phyloP scores from a whole-genome alignment of 2,329 filamentous ascomycete genomes.

The Cryphonectria parasitica region DNA sequence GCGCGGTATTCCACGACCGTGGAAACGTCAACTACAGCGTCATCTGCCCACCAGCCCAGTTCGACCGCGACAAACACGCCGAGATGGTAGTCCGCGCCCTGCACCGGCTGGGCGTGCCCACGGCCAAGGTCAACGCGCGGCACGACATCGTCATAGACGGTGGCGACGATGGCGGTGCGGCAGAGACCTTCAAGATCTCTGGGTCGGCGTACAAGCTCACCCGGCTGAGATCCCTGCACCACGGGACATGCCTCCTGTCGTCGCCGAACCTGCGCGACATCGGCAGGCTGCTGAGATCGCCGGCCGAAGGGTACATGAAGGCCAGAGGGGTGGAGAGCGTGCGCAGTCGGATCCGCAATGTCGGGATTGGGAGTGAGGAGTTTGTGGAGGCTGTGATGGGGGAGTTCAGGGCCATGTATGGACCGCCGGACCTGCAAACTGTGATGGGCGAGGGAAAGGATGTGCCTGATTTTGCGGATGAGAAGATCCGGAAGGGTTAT shows the following conservation, averaged over 20 bases:
- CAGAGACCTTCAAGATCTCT: slow-evolving; percentile 73
- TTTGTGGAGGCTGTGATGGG: slow-evolving; percentile 61
- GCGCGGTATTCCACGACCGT: slow-evolving; percentile 89
- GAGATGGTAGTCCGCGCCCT: slow-evolving; percentile 92
- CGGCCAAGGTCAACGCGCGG: slow-evolving; percentile 79
- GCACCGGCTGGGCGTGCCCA: slow-evolving; percentile 56
- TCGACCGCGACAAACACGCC: slow-evolving; percentile 85
- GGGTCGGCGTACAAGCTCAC: slow-evolving; percentile 96
- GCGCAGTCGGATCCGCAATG: slow-evolving; percentile 80
- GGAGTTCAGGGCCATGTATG: slow-evolving; percentile 73
- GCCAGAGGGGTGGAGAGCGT: slow-evolving; percentile 91
- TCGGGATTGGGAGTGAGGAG: slow-evolving; percentile 55
- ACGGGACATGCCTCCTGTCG: slow-evolving; percentile 84
- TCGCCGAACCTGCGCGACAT: slow-evolving; percentile 76
- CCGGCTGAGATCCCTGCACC: slow-evolving; percentile 78
- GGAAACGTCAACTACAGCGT: slow-evolving; percentile 97
- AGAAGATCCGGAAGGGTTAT: slow-evolving; percentile 62
- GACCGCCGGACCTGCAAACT: slow-evolving; percentile 40
- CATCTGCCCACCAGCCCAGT: slow-evolving; percentile 75
- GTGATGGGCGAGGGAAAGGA: slow-evolving; percentile 53
- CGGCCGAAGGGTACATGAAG: slow-evolving; percentile 74
- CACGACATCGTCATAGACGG: slow-evolving; percentile 87
- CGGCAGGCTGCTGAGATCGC: slow-evolving; percentile 73
- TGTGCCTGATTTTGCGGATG: slow-evolving; percentile 47
- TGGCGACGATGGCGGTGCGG: slow-evolving; percentile 20